phyloP scores from a whole-genome alignment of 257 asterid genomes.

The Ophiorrhiza pumila region DNA sequence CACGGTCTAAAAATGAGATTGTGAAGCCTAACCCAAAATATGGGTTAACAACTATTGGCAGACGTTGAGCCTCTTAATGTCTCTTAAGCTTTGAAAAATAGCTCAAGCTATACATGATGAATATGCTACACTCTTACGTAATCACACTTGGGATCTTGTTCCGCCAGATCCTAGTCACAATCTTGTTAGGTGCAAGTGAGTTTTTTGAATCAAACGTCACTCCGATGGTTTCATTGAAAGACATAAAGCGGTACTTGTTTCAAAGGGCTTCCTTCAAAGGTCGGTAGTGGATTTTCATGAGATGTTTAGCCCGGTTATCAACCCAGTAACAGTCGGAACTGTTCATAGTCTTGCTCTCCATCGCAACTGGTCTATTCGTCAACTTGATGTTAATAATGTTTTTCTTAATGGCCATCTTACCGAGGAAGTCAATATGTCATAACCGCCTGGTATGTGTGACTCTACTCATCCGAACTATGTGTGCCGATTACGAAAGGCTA shows the following conservation, averaged over 20 bases:
- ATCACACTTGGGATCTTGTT: not conserved
- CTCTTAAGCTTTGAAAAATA: not conserved
- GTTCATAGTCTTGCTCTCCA: not conserved
- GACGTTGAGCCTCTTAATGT: not conserved
- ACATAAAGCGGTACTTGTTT: constrained; percentile 13
- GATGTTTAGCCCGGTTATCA: constrained; percentile 13
- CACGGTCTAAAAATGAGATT: no score
- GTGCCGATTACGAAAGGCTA: not conserved
- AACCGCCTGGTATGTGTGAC: not conserved
- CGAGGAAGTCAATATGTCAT: not conserved
- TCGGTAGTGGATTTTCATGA: constrained; percentile 3
- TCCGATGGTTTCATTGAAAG: constrained; percentile 3
- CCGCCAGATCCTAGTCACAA: not conserved
- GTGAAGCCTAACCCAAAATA: no score
- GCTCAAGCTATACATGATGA: not conserved
- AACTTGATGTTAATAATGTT: no score
- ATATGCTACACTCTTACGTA: not conserved
- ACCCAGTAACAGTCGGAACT: constrained; percentile 1
- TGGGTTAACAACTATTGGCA: no score
- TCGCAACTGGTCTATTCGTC: not conserved
- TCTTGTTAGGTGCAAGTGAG: constrained; percentile 3
- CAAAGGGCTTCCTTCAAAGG: not conserved
- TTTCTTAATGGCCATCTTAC: not conserved
- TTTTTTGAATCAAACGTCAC: constrained; percentile 3
- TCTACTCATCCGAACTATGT: not conserved